Conservation (phyloP, 495 filamentous ascomycete species). For the Aspergillus haitiensis region DNA sequence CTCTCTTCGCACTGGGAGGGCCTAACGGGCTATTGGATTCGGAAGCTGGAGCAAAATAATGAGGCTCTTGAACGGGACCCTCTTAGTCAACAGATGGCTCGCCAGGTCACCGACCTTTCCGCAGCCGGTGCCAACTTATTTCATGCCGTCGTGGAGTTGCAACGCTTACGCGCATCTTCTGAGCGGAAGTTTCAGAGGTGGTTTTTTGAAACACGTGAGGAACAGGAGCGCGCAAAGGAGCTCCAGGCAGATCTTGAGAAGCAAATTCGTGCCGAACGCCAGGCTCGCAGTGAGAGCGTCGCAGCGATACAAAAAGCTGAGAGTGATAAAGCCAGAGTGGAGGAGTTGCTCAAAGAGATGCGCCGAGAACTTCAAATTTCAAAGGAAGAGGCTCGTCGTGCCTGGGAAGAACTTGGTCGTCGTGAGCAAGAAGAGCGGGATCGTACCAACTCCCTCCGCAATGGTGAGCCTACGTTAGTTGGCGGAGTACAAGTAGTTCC, state of each 20-base stretch:
- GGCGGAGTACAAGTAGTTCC: conserved; percentile 97
- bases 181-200: conserved; percentile 98
- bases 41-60: conserved; percentile 82
- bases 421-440: conserved; percentile 96
- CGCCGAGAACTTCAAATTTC: conserved; percentile 88
- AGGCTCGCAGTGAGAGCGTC: conserved; percentile 63
- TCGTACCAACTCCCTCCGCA: conserved; percentile 76
- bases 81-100: conserved; percentile 79
- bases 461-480: conserved; percentile 84
- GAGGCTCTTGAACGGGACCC: conserved; percentile 80
- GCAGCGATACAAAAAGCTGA: conserved; percentile 63
- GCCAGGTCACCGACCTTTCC: conserved; percentile 92
- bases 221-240: conserved; percentile 83
- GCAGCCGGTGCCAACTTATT: conserved; percentile 97
- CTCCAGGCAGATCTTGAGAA: conserved; percentile 77
- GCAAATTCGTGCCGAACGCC: conserved; percentile 69
- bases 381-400: conserved; percentile 91
- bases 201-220: conserved; percentile 92
- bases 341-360: conserved; percentile 81
- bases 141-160: conserved; percentile 94
- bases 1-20: conserved; percentile 98
- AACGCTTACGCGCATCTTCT: conserved; percentile 91
- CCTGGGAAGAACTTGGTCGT: conserved; percentile 95
- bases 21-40: conserved; percentile 95
- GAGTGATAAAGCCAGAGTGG: conserved; percentile 63